phyloP scores from a whole-genome alignment of 2,329 filamentous ascomycete genomes.

The Claviceps sp. region DNA sequence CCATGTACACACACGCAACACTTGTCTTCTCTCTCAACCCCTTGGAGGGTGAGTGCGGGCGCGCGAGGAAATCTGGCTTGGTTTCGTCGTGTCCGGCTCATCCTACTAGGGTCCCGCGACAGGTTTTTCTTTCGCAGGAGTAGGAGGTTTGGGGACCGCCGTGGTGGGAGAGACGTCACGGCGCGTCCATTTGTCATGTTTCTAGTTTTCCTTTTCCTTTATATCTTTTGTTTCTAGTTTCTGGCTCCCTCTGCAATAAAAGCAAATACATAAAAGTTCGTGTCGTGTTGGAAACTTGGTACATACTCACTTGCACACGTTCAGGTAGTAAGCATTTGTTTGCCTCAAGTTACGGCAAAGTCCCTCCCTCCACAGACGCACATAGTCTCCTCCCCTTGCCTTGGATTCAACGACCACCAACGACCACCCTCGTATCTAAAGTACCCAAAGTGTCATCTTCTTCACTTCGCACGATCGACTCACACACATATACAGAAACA shows the following conservation, averaged over 20 bases:
- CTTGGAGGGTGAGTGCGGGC: slow-evolving; percentile 7
- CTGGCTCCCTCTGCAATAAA: not conserved
- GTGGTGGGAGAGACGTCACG: slow-evolving; percentile 52
- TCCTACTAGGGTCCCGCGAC: slow-evolving; percentile 27
- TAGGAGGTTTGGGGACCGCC: slow-evolving; percentile 22
- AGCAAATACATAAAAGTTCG: not conserved
- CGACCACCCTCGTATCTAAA: too few relatives aligned
- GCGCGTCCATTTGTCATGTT: slow-evolving; percentile 18
- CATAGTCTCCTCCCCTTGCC: too few relatives aligned
- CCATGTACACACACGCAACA: not conserved
- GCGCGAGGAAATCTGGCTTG: not conserved
- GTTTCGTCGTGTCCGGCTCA: not conserved
- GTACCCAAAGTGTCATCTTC: too few relatives aligned
- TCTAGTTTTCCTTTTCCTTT: slow-evolving; percentile 2
- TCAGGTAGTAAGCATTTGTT: too few relatives aligned
- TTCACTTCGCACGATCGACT: too few relatives aligned
- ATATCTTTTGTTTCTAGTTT: slow-evolving; percentile 1
- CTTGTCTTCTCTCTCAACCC: slow-evolving; percentile 53
- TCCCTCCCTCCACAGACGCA: too few relatives aligned
- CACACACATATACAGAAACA: too few relatives aligned
- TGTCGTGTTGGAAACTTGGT: not conserved
- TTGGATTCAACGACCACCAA: too few relatives aligned
- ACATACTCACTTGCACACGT: too few relatives aligned
- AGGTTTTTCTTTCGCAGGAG: slow-evolving; percentile 23
- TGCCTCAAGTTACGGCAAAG: too few relatives aligned